Percentiles rank a stretch among this genome's conserved stretches.
phyloP scores from a whole-genome alignment of 495 filamentous ascomycete species.

The Hyaloscypha hepaticicola region DNA sequence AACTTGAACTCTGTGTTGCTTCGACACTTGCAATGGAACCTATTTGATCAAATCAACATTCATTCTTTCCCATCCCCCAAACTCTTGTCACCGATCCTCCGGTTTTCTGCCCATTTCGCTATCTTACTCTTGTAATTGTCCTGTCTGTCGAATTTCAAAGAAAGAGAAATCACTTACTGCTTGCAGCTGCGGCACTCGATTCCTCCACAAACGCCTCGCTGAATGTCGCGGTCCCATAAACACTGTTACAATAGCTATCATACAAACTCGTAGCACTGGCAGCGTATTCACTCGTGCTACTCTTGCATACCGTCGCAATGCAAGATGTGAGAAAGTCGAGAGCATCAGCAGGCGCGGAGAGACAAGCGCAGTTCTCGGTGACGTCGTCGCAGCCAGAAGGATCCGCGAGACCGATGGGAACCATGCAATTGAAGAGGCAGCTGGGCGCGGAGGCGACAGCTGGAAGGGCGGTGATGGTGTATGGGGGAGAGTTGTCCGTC shows the following conservation, averaged over 20 bases:
- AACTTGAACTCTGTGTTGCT: background rate
- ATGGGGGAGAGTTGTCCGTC: conserved; percentile 5
- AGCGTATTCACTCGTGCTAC: conserved; percentile 9
- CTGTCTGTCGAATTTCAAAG: too few species aligned
- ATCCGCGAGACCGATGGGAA: conserved; percentile 17
- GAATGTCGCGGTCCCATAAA: conserved; percentile 17
- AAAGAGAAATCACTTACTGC: background rate
- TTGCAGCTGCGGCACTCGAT: background rate
- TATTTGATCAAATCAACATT: too few species aligned
- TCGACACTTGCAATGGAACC: conserved; percentile 7
- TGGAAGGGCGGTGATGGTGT: conserved; percentile 18
- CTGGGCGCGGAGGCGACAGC: background rate
- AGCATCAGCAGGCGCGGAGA: conserved; percentile 16
- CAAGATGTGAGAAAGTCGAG: conserved; percentile 14
- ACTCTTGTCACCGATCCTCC: too few species aligned
- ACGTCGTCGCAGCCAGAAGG: conserved; percentile 17
- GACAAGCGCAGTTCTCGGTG: conserved; percentile 19
- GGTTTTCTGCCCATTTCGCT: too few species aligned
- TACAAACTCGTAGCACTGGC: conserved; percentile 17
- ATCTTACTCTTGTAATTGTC: too few species aligned
- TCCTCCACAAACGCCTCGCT: conserved; percentile 5
- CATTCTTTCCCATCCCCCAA: too few species aligned
- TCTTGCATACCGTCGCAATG: conserved; percentile 11
- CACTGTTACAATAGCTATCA: conserved; percentile 18
- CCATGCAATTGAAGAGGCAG: conserved; percentile 19